phyloP scores from a whole-genome alignment of 2,329 filamentous ascomycete genomes.

The Stachybotrys chartarum region DNA sequence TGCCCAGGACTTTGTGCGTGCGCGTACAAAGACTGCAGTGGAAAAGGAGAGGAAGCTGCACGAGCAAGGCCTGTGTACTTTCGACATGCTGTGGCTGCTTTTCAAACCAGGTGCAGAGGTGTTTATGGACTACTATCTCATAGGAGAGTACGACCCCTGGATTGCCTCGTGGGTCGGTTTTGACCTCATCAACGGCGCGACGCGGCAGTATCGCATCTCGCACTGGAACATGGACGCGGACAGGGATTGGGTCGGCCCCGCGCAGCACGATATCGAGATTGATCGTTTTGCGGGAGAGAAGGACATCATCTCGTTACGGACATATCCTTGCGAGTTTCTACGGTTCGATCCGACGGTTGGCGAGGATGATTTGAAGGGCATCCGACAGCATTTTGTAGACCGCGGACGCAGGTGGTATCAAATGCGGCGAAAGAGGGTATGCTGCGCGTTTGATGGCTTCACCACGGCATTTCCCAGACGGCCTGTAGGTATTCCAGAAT shows the following conservation, averaged over 20 bases:
- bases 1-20: conserved; percentile 7
- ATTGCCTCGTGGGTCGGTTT: neutral
- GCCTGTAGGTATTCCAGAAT: neutral
- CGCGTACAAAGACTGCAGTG: conserved; percentile 1
- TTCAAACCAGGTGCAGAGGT: conserved; percentile 7
- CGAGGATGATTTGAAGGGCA: neutral
- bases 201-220: neutral
- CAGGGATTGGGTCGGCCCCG: conserved; percentile 1
- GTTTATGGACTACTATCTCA: conserved; percentile 1
- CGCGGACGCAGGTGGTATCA: conserved; percentile 7
- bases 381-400: conserved; percentile 5
- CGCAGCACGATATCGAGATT: neutral
- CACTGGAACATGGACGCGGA: conserved; percentile 1
- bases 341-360: neutral
- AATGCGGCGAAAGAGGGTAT: conserved; percentile 1
- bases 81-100: conserved; percentile 11
- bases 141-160: conserved; percentile 5
- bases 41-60: conserved; percentile 6
- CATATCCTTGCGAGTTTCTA: conserved; percentile 8
- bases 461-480: conserved; percentile 2
- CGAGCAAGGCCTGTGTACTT: conserved; percentile 5
- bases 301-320: conserved; percentile 2
- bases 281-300: conserved; percentile 6
- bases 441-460: conserved; percentile 6
- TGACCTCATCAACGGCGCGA: neutral